Base-by-base conservation (phyloP, 139 green algal species). In the Desmodesmus armatus region DNA sequence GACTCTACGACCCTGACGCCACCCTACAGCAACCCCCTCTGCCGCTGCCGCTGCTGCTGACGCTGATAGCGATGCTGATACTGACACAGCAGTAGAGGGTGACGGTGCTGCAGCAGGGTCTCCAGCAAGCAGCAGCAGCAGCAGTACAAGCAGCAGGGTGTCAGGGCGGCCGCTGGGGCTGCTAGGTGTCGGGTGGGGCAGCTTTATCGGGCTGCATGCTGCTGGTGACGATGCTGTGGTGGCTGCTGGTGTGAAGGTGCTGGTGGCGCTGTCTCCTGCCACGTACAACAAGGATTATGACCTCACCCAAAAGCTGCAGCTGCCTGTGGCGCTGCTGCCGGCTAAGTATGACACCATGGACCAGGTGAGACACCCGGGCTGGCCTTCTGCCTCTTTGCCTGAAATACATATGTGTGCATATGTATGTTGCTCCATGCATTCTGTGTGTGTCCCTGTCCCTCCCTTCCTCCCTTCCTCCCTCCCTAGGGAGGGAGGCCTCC, bases 331-430 rank as follows among this genome's bases (percentile, higher is more conserved):
- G 62, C 76, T 82, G 53, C 23, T 82, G 76, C 76, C 53, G 0
- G 76, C 76, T 1, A 71, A 55, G 76, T 82, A 82, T 21, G 76
- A 82, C n/a, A 37, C 76, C 0, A 71, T 71, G 55, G 76, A 82
- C 5, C 37, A 55, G 55, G 41, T 75, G 47, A 13, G 47, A 21
- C 9, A 21, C 13, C 7, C 9, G 7, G 13, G 13, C 47, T 7
- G 7, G 9, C 13, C 13, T 55, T 55, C 13, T 55, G 47, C 13
- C 7, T 21, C 47, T 55, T 7, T 13, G 7, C 47, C 13, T 55
- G 13, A 13, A 55, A 55, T 7, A 13, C 9, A 13, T 13, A 21
- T 55, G 47, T 55, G 13, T 55, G 9, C 9, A 55, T 55, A 13
- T 55, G 47, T n/a, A 55, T 55, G 7, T 21, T 21, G 47, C 47